Evolutionary conservation across 1,139 yeast species (phyloP), one percentile per base, ranked within the genome.

Genomic region (Scheffersomyces parashehatae): DNA sequence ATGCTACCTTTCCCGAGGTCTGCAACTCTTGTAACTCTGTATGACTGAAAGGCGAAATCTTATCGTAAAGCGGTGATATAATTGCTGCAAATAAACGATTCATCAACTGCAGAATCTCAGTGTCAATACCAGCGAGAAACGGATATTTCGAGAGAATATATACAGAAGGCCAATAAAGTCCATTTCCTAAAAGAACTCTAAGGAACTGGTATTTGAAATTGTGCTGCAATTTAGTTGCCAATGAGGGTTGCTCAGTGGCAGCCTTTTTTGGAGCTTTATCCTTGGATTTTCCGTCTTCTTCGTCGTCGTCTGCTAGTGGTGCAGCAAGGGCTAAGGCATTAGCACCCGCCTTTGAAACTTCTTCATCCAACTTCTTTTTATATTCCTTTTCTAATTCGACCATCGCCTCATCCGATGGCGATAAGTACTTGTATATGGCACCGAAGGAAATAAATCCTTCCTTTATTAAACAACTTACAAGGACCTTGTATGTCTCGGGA

Each of bases 301-400:
- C 86, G 13, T 80, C 85, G 16, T 85, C 95, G 40, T 83, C 85
- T 5, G 77, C 73, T 38, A 91, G 68, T 1, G 97, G 96, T 5
- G 95, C 95, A 3, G 97, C 96, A 53, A 89, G 63, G 0, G 97
- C 95, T 42, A 91, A 67, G 0, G 96, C 96, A 48, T 86, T 87
- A 0, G 89, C 86, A 24, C 81, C 79, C 0, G 95, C 86, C 48
- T 75, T 71, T 53, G 76, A 73, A 0, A 86, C 83, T 44, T 82
- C 77, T 12, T 81, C 81, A n/a, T 83, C 83, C 52, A 86, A 60
- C 16, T 76, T 72, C 26, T 70, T 70, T 32, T 79, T 73, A 60
- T 81, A 79, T 4, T 64, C 62, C 1, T 63, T 64, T 39, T 81
- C 78, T 34, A 82, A 65, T 9, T 56, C 53, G 0, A 55, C 56